phyloP scores from a whole-genome alignment of 2,329 filamentous ascomycete species.

The Fusarium veterinarium region DNA sequence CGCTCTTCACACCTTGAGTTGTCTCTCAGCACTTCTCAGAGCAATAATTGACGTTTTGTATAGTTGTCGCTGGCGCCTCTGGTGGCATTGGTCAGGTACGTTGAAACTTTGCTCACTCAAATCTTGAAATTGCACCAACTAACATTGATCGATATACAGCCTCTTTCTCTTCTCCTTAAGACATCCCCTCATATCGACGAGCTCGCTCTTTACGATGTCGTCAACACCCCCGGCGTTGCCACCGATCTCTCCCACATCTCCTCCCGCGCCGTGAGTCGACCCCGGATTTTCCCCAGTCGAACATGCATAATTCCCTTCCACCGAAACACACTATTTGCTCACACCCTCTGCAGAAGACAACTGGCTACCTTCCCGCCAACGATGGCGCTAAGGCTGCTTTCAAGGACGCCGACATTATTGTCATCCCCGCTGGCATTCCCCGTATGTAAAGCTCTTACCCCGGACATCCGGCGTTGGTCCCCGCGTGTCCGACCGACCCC shows the following conservation, averaged over 20 bases:
- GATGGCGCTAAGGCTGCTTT: conserved; percentile 88
- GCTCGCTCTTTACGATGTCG: conserved; percentile 98
- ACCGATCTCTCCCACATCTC: conserved; percentile 98
- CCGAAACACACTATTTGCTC: conserved; percentile 43
- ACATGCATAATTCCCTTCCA: conserved; percentile 35
- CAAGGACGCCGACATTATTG: conserved; percentile 92
- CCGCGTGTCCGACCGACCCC: conserved; percentile 36
- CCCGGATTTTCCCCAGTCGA: conserved; percentile 26
- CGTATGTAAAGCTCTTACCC: conserved; percentile 68
- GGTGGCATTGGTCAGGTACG: conserved; percentile 98
- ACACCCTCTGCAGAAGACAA: conserved; percentile 73
- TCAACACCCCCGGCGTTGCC: conserved; percentile 96
- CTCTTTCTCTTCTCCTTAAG: conserved; percentile 96
- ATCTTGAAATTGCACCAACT: conserved; percentile 22
- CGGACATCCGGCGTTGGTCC: conserved; percentile 23
- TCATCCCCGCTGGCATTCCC: conserved; percentile 98
- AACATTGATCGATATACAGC: conserved; percentile 62
- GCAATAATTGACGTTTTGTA: conserved; percentile 20
- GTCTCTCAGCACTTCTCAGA: neutral
- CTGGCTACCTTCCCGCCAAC: conserved; percentile 87
- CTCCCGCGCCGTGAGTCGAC: conserved; percentile 74
- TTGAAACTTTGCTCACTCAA: conserved; percentile 21
- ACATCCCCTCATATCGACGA: conserved; percentile 87
- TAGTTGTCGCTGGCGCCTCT: conserved; percentile 91
- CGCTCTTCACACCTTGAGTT: neutral